Evolutionary conservation across 2,329 filamentous ascomycete species (phyloP), one percentile per base, ranked within the genome.

Genomic region (Aspergillus udagawae): DNA sequence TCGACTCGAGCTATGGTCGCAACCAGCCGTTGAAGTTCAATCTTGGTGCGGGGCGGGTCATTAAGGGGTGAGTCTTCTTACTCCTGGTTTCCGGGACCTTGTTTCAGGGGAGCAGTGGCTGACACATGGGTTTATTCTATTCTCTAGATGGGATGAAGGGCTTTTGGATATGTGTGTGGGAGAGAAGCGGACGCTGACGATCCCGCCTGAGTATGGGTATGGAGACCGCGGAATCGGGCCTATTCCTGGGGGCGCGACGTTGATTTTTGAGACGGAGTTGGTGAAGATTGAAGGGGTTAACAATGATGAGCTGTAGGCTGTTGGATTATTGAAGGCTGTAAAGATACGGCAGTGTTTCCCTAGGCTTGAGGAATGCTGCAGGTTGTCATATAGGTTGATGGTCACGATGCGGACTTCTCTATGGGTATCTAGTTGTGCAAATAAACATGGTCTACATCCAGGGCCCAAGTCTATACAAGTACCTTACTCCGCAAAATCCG

Each of bases 101-200:
- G 9, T 53, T 51, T 29, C 51, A 10, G 4, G 48, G 2, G 41
- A 9, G 20, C 14, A 42, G 17, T 23, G 44, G 4, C 9, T 23
- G 4, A 25, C 9, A 27, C 9, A 59, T 60, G 49, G 8, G 20
- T 50, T 47, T 54, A 32, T 17, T 20, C 51, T 3, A 51, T 58
- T 63, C 51, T 60, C 67, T 66, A 90, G 87, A 70, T 97, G 92
- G 93, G 93, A 97, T 68, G 77, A 95, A 72, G 93, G 93, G 51
- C 83, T 97, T 42, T 67, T 94, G 54, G 90, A 90, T 70, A 97
- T 97, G 92, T 97, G 94, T 77, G 89, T 95, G 66, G 93, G 94
- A 61, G 93, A 97, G 82, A 93, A 92, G 82, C 85, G 89, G 66
- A 93, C 85, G 55, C 78, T 99, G 74, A 97, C 88, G 21, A 94